Base-by-base conservation (phyloP, 306 rosid genomes). In the Ormosia emarginata region DNA sequence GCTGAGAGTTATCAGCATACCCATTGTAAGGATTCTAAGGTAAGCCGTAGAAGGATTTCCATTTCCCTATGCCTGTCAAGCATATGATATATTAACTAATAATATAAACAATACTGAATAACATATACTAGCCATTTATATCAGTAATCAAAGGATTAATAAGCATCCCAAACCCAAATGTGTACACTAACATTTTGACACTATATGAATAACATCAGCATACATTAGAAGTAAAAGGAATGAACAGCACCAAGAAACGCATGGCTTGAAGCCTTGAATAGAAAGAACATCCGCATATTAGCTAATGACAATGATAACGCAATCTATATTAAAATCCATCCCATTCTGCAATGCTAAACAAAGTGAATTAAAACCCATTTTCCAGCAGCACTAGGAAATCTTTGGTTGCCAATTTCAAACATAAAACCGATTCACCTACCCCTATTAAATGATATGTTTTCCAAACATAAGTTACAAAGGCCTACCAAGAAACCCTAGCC, bases 191-290 rank as follows among this genome's bases (percentile, higher is more conserved):
- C 18, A 9, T 5, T 53, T 12, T 4, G 40, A 52, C 5, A 40
- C 17, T 55, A 41, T 59, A 84, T 36, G 64, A 79, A 37, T 3
- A 58, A 40, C 39, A 83, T 50, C 10, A 84, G 46, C 49, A 79
- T 4, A 47, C 12, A 65, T 44, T 6, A 59, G 36, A 8, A 9
- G 53, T 24, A 71, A 53, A 17, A 67, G 41, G 65, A 78, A 61
- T 2, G 7, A 78, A 56, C 9, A 71, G 50, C 34, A 13, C 43
- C 59, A 50, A 33, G 3, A 55, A 68, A 83, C 32, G 30, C 3
- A 67, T 14, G 33, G 46, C 39, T 43, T 64, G 30, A 79, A 57
- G 58, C 67, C 55, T 46, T 43, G 41, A 73, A 18, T 40, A 71
- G 75, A 66, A 74, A 15, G 3, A 1, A 65, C 13, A 36, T 3